phyloP scores from a whole-genome alignment of 768 basidiomycete species.

The Lentinula sp. region DNA sequence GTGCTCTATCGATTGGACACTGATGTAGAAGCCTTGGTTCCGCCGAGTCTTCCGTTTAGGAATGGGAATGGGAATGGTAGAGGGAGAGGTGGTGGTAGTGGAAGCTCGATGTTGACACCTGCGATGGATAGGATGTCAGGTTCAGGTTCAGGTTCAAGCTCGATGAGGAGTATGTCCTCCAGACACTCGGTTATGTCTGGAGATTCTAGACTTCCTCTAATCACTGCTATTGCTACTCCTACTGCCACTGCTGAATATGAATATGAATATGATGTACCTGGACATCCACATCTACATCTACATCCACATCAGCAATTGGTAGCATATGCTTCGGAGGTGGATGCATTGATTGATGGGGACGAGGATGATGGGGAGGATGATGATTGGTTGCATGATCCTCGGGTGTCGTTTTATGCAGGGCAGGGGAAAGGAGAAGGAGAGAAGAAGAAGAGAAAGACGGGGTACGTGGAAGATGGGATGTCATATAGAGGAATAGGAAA shows the following conservation, averaged over 20 bases:
- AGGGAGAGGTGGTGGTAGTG: background rate
- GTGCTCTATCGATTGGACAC: background rate
- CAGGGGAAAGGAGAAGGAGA: background rate
- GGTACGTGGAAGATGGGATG: background rate
- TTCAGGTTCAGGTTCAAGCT: background rate
- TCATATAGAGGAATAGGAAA: background rate
- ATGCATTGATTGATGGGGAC: background rate
- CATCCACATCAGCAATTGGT: background rate
- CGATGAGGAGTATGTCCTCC: background rate
- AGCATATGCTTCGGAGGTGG: background rate
- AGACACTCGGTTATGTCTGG: conserved; percentile 1
- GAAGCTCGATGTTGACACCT: background rate
- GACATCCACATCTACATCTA: too few relatives aligned
- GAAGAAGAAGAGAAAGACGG: background rate
- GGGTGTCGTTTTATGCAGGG: background rate
- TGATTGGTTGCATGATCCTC: conserved; percentile 1
- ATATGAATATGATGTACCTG: background rate
- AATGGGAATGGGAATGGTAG: background rate
- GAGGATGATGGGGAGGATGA: conserved; percentile 1
- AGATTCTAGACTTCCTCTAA: background rate
- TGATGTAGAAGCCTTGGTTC: background rate
- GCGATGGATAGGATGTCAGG: background rate
- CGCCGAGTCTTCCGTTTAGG: background rate
- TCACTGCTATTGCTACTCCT: background rate
- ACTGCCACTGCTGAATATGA: too few relatives aligned